Evolutionary conservation across 2,329 filamentous ascomycete species (phyloP), one percentile per base, ranked within the genome.

Genomic region (Colletotrichum tabaci): DNA sequence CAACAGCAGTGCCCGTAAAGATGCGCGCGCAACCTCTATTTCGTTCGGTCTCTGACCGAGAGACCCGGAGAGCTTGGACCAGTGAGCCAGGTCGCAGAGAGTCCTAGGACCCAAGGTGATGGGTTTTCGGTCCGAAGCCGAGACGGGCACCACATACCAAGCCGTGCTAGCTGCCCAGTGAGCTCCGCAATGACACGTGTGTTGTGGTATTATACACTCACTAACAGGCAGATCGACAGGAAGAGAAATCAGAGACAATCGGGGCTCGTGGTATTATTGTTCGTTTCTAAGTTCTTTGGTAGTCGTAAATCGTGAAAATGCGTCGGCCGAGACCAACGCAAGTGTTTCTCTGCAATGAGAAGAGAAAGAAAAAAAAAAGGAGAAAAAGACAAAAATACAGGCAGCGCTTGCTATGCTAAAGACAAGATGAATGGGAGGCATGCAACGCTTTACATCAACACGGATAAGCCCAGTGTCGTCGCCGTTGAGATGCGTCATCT

Each of bases 261-360:
- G 4, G 21, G n/a, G 15, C n/a, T 42, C 35, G 44, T 10, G n/a
- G 10, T 26, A 47, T 56, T 12, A 60, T 30, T 47, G 46, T 13
- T 47, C 30, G 2, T 35, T 10, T 35, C 30, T 35, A 55, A 30
- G 5, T 21, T 16, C 46, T 40, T 61, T 46, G 4, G 23, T 67
- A 13, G 30, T 71, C 68, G 62, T 71, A 26, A 68, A 21, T 67
- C 65, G 47, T 71, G 49, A 9, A 12, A 47, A 47, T 40, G 21
- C 21, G 63, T 67, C 63, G 56, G 8, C 30, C 46, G 15, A 16
- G 9, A 5, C 44, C 50, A 55, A 70, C 67, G 53, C 21, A 35
- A 55, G 18, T 56, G 47, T 18, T 66, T 53, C 46, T 50, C n/a
- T 35, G 58, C 7, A 26, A 40, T 40, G 40, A 9, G 30, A 35